Conservation (phyloP, 179 eudicot genomes). For the Silene coronaria region DNA sequence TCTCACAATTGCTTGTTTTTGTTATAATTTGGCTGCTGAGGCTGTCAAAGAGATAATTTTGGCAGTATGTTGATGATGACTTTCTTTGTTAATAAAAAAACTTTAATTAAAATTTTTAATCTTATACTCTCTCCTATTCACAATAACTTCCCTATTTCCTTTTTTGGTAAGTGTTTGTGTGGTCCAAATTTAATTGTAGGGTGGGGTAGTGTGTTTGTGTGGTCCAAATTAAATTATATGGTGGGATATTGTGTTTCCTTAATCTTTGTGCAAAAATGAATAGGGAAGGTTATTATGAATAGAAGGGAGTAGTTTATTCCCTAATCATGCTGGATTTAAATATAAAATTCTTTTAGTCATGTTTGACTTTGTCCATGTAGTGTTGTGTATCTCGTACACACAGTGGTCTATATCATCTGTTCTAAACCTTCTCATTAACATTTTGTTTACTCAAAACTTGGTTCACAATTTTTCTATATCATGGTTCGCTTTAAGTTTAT, state of each 20-base stretch:
- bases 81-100: not conserved
- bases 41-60: not conserved
- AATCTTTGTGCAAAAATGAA: too few species aligned
- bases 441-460: constrained; percentile 12
- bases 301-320: too few species aligned
- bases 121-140: too few species aligned
- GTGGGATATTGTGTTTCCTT: too few species aligned
- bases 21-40: not conserved
- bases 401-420: not conserved
- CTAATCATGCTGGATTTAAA: constrained; percentile 2
- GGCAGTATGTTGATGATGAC: not conserved
- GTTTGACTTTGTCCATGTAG: not conserved
- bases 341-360: not conserved
- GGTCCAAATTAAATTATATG: too few species aligned
- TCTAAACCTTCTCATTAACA: not conserved
- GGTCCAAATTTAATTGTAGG: too few species aligned
- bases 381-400: not conserved
- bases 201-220: too few species aligned
- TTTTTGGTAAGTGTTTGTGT: too few species aligned
- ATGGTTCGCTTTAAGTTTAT: not conserved
- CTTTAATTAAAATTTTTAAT: not conserved
- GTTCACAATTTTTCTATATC: not conserved
- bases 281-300: too few species aligned
- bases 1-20: constrained; percentile 2
- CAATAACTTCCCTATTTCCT: too few species aligned